These are phyloP conservation scores for Populus deltoides DNA, from an alignment of 345 rosid species.

Conservation along the genomic window DNA sequence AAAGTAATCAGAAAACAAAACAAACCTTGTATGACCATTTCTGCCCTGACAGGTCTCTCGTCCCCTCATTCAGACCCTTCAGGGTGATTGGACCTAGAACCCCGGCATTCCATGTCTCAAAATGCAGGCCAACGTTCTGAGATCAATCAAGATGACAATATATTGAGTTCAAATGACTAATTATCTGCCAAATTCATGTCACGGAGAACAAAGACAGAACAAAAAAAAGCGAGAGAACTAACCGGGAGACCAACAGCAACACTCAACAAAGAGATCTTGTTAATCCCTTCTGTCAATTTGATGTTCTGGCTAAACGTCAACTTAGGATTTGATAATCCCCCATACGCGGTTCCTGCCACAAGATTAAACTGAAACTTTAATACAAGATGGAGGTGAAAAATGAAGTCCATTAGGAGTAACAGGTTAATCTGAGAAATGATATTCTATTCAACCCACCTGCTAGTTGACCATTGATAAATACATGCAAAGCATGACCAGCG, in stretches of 20 bases:
- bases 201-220: not conserved
- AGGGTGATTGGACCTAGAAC: slow-evolving; percentile 31
- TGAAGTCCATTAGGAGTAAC: not conserved
- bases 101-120: slow-evolving; percentile 31
- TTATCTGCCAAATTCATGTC: not conserved
- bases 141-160: not conserved
- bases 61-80: slow-evolving; percentile 29
- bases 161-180: not conserved
- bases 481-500: slow-evolving; percentile 33
- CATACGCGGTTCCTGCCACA: slow-evolving; percentile 23
- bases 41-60: slow-evolving; percentile 21
- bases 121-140: slow-evolving; percentile 35
- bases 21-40: slow-evolving; percentile 36
- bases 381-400: not conserved
- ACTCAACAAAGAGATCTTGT: slow-evolving; percentile 38
- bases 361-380: not conserved
- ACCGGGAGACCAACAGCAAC: slow-evolving; percentile 43
- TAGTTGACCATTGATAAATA: slow-evolving; percentile 32
- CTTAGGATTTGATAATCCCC: slow-evolving; percentile 24
- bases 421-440: not conserved
- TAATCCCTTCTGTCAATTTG: slow-evolving; percentile 28
- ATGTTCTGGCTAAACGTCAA: slow-evolving; percentile 29
- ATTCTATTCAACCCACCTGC: slow-evolving; percentile 13
- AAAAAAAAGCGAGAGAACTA: slow-evolving; percentile 1
- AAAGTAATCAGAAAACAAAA: not conserved